Evolutionary conservation across 192 early-diverging fungal genomes (phyloP).

Genomic region (Mortierella claussenii): DNA sequence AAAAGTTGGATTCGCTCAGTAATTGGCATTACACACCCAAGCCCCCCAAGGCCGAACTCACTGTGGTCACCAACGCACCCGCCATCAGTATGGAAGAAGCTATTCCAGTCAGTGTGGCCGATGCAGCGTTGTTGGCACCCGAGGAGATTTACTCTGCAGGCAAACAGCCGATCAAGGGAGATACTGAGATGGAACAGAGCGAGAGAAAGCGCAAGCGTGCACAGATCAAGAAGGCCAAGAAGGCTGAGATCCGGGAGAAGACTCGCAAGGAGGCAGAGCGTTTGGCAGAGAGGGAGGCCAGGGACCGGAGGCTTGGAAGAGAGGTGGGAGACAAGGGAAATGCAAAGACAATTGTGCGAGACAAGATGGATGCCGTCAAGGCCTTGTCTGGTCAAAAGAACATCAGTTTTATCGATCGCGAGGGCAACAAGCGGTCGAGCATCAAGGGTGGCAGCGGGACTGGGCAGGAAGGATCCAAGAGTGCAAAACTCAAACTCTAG

Average conservation of each 20-base stretch:
- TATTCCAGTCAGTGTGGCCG: constrained; percentile 86
- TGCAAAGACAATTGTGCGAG: constrained; percentile 52
- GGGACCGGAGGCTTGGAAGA: constrained; percentile 47
- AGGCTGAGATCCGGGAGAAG: constrained; percentile 70
- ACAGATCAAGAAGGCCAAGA: constrained; percentile 73
- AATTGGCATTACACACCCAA: constrained; percentile 96
- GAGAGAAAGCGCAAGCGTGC: constrained; percentile 81
- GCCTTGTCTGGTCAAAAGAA: constrained; percentile 44
- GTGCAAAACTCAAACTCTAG: constrained; percentile 53
- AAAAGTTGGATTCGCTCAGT: constrained; percentile 90
- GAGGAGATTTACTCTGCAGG: constrained; percentile 91
- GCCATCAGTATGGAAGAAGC: constrained; percentile 96
- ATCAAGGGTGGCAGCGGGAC: constrained; percentile 33
- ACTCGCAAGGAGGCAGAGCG: constrained; percentile 59
- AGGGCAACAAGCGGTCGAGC: constrained; percentile 53
- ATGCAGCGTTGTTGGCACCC: constrained; percentile 85
- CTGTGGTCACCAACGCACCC: constrained; percentile 80
- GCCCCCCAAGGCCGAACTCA: constrained; percentile 78
- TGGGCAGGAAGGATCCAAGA: constrained; percentile 19
- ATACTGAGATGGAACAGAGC: constrained; percentile 79
- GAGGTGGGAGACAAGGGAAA: constrained; percentile 52
- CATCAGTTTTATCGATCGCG: constrained; percentile 53
- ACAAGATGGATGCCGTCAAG: constrained; percentile 55
- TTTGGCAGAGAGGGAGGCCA: constrained; percentile 54
- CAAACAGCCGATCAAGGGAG: constrained; percentile 75